These are phyloP conservation scores for Colletotrichum tamarilloi DNA, from an alignment of 2,329 filamentous ascomycete species.

Conservation along the genomic window DNA sequence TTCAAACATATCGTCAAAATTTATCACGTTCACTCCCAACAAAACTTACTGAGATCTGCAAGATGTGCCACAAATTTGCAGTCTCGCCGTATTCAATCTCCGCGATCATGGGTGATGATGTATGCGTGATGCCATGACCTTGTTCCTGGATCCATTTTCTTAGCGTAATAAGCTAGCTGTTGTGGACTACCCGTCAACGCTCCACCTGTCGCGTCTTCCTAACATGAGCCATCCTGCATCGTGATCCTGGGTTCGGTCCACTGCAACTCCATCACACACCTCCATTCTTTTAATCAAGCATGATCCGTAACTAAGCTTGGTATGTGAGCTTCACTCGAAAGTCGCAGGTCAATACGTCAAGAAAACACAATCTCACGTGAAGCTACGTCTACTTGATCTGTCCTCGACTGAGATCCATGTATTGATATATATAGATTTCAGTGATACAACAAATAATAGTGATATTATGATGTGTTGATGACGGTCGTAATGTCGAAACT, in stretches of 20 bases:
- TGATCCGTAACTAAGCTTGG: neutral
- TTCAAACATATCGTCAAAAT: too few species aligned
- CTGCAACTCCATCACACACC: neutral
- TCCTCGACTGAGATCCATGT: too few species aligned
- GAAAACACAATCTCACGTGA: too few species aligned
- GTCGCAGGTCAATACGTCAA: neutral
- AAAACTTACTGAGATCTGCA: too few species aligned
- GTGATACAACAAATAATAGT: too few species aligned
- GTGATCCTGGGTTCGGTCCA: neutral
- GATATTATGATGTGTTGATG: too few species aligned
- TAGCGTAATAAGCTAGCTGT: neutral
- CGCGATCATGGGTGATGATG: neutral
- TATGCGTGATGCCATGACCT: slow-evolving; percentile 1
- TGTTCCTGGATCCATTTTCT: neutral
- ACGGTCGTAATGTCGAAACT: too few species aligned
- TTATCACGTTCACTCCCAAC: too few species aligned
- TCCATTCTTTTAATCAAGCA: neutral
- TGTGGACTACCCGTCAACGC: neutral
- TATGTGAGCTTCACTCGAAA: neutral
- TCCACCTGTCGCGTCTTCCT: neutral
- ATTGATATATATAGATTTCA: too few species aligned
- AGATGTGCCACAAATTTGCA: too few species aligned
- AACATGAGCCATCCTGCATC: neutral
- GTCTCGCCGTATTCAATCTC: neutral
- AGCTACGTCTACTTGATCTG: too few species aligned